A percentile compares a stretch with the other conserved stretches of the same genome.
These are phyloP conservation scores for Hanseniaspora pseudoguilliermondii DNA, from an alignment of 805 yeast genomes.

Conservation along the genomic window DNA sequence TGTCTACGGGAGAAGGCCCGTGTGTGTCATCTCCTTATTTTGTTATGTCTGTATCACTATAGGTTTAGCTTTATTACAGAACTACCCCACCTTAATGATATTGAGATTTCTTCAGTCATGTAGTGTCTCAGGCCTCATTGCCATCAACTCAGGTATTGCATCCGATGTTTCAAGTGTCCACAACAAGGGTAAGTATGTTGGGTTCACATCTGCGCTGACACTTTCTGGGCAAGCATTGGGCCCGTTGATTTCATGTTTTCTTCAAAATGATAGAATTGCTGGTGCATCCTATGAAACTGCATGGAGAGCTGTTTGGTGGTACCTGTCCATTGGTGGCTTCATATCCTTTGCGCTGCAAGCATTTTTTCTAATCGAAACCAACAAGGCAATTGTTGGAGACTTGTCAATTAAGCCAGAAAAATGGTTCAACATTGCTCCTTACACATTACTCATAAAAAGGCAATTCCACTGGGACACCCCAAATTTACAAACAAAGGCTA, in stretches of 20 bases:
- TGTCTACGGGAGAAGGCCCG: slow-evolving; percentile 56
- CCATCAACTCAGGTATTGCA: slow-evolving; percentile 56
- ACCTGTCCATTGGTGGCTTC: slow-evolving; percentile 55
- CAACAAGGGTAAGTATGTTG: slow-evolving; percentile 61
- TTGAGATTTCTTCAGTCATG: slow-evolving; percentile 64
- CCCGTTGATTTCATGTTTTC: slow-evolving; percentile 55
- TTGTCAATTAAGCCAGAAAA: slow-evolving; percentile 46
- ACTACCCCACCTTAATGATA: slow-evolving; percentile 48
- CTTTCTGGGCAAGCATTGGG: slow-evolving; percentile 68
- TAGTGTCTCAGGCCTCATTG: slow-evolving; percentile 62
- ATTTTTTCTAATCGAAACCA: slow-evolving; percentile 61
- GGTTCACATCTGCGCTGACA: slow-evolving; percentile 52
- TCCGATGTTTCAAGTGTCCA: slow-evolving; percentile 59
- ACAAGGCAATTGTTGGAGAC: slow-evolving; percentile 59
- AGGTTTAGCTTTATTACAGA: slow-evolving; percentile 48
- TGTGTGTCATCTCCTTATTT: slow-evolving; percentile 40
- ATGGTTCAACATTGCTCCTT: slow-evolving; percentile 34
- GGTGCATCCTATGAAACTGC: slow-evolving; percentile 33
- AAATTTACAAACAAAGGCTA: slow-evolving; percentile 23
- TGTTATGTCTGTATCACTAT: slow-evolving; percentile 50
- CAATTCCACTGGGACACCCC: slow-evolving; percentile 26
- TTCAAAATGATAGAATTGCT: slow-evolving; percentile 37
- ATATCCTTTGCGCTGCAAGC: slow-evolving; percentile 27
- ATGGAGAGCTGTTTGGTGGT: slow-evolving; percentile 74
- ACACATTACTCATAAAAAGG: slow-evolving; percentile 31